Base-by-base conservation (phyloP, 352 stramenopile genomes). In the Globisporangium carolinianum region DNA sequence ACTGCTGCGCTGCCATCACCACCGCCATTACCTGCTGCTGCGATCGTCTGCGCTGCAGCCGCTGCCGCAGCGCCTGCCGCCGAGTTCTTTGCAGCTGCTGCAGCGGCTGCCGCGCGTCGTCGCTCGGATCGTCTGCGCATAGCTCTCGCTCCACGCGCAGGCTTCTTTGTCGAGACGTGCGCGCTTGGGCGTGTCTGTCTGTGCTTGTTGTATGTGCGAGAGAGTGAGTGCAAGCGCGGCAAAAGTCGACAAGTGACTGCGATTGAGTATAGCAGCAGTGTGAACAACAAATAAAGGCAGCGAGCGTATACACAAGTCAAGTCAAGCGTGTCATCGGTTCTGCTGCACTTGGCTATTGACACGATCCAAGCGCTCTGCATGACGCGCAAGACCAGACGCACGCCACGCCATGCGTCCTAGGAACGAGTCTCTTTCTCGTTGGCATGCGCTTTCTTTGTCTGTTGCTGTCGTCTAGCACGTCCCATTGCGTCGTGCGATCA, bases 71-170 rank as follows among this genome's bases (percentile, higher is more conserved):
- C 18, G 12, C 63, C 62, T 43, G 63, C 64, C 8, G 53, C n/a
- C 18, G 61, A n/a, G 9, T 11, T 45, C 38, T 56, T 56, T 6
- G 38, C 41, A 6, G 65, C 69, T 7, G 63, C 62, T 5, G 66
- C 64, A 35, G 75, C 76, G 17, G 68, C 70, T 47, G 72, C 74
- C 17, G 69, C 72, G 46, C 75, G 75, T 12, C 72, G 70, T 66
- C 72, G 75, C 57, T 82, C 75, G 46, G 71, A 77, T 36, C 75
- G 75, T 42, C 72, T 65, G 47, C 72, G 75, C 75, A 84, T 84
- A 18, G 6, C 48, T 32, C 15, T 37, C 12, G 18, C 39, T 32
- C 24, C 24, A 32, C 24, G 24, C 24, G 24, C 24, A 32, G 24
- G 3, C 24, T 32, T 32, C 24, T 32, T 32, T 32, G 24, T 32